phyloP scores from a whole-genome alignment of 2,329 filamentous ascomycete species.

The Neofusicoccum sp. region DNA sequence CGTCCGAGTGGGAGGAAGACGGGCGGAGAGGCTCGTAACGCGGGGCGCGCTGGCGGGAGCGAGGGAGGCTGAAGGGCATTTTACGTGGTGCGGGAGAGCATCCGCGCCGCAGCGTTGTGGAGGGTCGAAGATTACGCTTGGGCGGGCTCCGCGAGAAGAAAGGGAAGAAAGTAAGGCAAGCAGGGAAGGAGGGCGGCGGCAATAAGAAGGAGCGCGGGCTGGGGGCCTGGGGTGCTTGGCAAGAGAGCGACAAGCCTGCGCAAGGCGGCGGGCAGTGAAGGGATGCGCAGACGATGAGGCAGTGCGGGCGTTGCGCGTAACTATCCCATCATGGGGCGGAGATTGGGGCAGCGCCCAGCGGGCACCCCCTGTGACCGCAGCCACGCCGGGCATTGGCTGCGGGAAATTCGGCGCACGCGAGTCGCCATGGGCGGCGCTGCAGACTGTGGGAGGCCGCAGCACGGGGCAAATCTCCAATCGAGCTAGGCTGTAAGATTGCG shows the following conservation, averaged over 20 bases:
- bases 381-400: slow-evolving; percentile 3
- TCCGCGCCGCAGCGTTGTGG: not conserved
- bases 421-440: not conserved
- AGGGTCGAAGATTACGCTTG: not conserved
- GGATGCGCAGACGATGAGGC: slow-evolving; percentile 16
- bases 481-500: slow-evolving; percentile 3
- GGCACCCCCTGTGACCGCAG: not conserved
- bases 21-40: slow-evolving; percentile 16
- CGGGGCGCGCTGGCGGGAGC: slow-evolving; percentile 4
- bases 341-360: slow-evolving; percentile 4
- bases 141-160: not conserved
- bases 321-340: not conserved
- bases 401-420: slow-evolving; percentile 9
- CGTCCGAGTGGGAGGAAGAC: slow-evolving; percentile 6
- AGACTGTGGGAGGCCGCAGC: not conserved
- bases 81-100: not conserved
- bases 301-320: slow-evolving; percentile 14
- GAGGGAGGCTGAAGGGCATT: slow-evolving; percentile 15
- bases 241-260: slow-evolving; percentile 5
- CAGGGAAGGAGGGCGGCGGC: not conserved
- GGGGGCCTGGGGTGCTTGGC: slow-evolving; percentile 14
- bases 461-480: not conserved
- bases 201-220: slow-evolving; percentile 8
- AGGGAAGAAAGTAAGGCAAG: not conserved
- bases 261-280: not conserved